These are phyloP conservation scores for Gossypium lobatum DNA, from an alignment of 441 rosid species.

Conservation along the genomic window DNA sequence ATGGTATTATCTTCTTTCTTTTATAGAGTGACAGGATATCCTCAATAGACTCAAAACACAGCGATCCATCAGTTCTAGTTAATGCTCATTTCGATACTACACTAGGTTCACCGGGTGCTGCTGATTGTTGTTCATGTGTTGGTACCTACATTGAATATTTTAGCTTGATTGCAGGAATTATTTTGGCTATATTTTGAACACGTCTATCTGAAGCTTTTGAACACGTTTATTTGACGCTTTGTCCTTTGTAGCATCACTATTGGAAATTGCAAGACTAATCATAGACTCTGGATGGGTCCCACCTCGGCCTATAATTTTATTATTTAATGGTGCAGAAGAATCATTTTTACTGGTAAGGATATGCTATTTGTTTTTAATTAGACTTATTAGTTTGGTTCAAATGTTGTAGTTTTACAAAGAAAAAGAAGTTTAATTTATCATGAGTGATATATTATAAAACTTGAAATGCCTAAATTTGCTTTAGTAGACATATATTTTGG, in stretches of 20 bases:
- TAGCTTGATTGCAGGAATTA: slow-evolving; percentile 7
- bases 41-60: slow-evolving; percentile 50
- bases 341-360: slow-evolving; percentile 78
- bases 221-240: slow-evolving; percentile 9
- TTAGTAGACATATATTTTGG: neutral
- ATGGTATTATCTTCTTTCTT: slow-evolving; percentile 9
- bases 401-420: neutral
- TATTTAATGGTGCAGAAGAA: slow-evolving; percentile 97
- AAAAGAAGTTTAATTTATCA: neutral
- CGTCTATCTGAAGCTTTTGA: slow-evolving; percentile 5
- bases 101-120: slow-evolving; percentile 94
- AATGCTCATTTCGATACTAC: slow-evolving; percentile 97
- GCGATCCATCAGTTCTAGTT: slow-evolving; percentile 73
- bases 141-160: slow-evolving; percentile 46
- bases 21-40: slow-evolving; percentile 58
- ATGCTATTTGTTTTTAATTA: neutral
- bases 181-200: neutral
- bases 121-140: slow-evolving; percentile 96
- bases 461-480: neutral
- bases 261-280: slow-evolving; percentile 81
- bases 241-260: slow-evolving; percentile 66
- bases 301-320: slow-evolving; percentile 80
- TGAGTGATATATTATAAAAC: neutral
- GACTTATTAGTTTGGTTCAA: neutral
- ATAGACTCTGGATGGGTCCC: slow-evolving; percentile 89